A percentile compares a stretch with the other conserved stretches of the same genome.
These are phyloP conservation scores for Globisporangium viniferum DNA, from an alignment of 352 stramenopile species.

Conservation along the genomic window DNA sequence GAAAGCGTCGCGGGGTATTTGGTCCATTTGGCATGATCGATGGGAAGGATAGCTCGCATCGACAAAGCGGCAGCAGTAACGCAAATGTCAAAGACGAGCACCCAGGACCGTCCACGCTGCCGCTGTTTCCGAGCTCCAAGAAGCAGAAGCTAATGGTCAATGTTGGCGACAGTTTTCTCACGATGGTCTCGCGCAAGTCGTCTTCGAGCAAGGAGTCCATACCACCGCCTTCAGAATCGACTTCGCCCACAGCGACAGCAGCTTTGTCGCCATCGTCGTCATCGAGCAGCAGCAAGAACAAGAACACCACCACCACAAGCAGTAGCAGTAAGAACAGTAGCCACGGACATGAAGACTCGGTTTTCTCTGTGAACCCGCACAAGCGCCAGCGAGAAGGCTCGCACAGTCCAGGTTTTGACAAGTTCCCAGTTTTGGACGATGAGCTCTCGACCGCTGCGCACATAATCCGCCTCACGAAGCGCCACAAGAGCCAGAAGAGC, in stretches of 20 bases:
- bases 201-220: conserved; percentile 8
- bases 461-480: conserved; percentile 40
- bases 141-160: conserved; percentile 52
- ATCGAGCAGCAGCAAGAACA: conserved; percentile 6
- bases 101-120: conserved; percentile 7
- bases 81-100: conserved; percentile 1
- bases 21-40: conserved; percentile 7
- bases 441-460: conserved; percentile 17
- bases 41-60: conserved; percentile 1
- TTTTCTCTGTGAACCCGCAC: conserved; percentile 25
- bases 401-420: conserved; percentile 25
- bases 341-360: neutral
- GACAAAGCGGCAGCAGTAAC: neutral
- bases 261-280: neutral
- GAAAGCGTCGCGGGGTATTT: conserved; percentile 18
- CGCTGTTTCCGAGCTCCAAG: conserved; percentile 44
- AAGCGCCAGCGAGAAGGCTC: conserved; percentile 42
- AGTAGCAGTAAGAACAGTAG: conserved; percentile 16
- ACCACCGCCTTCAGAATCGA: neutral
- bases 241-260: neutral
- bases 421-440: conserved; percentile 39
- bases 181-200: conserved; percentile 35
- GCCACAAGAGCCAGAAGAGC: conserved; percentile 33
- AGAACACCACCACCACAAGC: conserved; percentile 14
- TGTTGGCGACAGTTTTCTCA: conserved; percentile 33